phyloP scores from a whole-genome alignment of 305 asterid species.

The Salvia sclarea region DNA sequence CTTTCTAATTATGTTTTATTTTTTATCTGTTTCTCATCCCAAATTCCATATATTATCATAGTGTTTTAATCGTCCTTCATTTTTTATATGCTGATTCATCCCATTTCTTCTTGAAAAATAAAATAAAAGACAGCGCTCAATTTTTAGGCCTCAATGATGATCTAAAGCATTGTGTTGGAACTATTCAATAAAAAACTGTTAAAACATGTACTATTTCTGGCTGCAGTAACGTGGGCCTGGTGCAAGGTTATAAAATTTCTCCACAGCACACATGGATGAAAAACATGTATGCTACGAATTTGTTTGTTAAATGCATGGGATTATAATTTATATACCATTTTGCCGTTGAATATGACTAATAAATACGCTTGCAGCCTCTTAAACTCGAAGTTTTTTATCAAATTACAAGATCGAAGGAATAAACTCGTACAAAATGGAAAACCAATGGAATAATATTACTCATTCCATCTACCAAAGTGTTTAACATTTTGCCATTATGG shows the following conservation, averaged over 20 bases:
- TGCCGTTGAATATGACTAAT: neutral
- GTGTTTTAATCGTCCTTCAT: neutral
- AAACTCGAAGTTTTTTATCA: neutral
- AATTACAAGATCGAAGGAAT: too few species aligned
- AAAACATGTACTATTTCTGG: conserved; percentile 1
- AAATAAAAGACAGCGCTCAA: neutral
- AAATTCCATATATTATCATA: too few species aligned
- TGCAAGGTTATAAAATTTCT: conserved; percentile 2
- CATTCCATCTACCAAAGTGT: too few species aligned
- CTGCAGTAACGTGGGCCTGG: conserved; percentile 7
- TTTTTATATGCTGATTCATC: neutral
- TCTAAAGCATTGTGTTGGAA: neutral
- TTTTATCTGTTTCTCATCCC: neutral
- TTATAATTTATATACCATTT: neutral
- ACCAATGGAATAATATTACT: neutral
- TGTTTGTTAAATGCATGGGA: neutral
- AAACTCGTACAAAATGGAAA: neutral
- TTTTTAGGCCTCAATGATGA: neutral
- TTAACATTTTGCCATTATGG: too few species aligned
- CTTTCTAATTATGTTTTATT: neutral
- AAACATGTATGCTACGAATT: too few species aligned
- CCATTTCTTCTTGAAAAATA: neutral
- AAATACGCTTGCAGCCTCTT: neutral
- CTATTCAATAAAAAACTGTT: neutral
- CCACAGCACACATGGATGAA: neutral